Evolutionary conservation across 331 rosid species (phyloP).

Genomic region (Rosa hybrid): DNA sequence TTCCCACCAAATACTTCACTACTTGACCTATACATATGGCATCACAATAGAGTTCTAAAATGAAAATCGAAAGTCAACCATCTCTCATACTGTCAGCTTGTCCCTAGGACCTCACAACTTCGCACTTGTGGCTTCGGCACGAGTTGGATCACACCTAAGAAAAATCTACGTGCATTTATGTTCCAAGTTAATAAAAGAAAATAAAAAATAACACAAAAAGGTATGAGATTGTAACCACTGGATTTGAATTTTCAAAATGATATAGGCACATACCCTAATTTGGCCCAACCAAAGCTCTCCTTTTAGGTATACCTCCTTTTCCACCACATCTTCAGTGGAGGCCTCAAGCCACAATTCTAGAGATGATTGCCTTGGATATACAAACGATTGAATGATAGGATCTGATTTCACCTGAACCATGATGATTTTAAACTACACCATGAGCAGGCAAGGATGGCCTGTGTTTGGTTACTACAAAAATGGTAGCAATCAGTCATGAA

Average conservation of each 20-base stretch:
- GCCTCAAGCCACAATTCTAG: slow-evolving; percentile 52
- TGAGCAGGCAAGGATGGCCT: slow-evolving; percentile 2
- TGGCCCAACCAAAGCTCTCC: slow-evolving; percentile 37
- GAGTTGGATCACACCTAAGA: slow-evolving; percentile 45
- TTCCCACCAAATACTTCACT: slow-evolving; percentile 20
- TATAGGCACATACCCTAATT: slow-evolving; percentile 49
- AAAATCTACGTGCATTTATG: slow-evolving; percentile 23
- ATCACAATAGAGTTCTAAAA: slow-evolving; percentile 36
- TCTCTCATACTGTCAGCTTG: slow-evolving; percentile 40
- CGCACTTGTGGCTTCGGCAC: slow-evolving; percentile 42
- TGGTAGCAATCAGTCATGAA: slow-evolving; percentile 1
- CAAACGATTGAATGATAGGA: slow-evolving; percentile 47
- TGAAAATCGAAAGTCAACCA: slow-evolving; percentile 29
- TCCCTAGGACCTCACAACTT: slow-evolving; percentile 40
- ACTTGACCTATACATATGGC: slow-evolving; percentile 38
- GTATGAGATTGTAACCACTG: slow-evolving; percentile 11
- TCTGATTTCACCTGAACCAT: slow-evolving; percentile 37
- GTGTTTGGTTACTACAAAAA: neutral
- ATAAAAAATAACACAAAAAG: neutral
- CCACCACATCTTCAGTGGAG: slow-evolving; percentile 44
- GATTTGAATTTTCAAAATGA: slow-evolving; percentile 11
- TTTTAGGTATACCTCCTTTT: slow-evolving; percentile 38
- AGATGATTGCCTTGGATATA: slow-evolving; percentile 37
- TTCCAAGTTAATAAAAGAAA: neutral
- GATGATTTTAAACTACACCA: neutral